Base-by-base conservation (phyloP, 805 yeast species). In the Cyberlindnera mycetangii region DNA sequence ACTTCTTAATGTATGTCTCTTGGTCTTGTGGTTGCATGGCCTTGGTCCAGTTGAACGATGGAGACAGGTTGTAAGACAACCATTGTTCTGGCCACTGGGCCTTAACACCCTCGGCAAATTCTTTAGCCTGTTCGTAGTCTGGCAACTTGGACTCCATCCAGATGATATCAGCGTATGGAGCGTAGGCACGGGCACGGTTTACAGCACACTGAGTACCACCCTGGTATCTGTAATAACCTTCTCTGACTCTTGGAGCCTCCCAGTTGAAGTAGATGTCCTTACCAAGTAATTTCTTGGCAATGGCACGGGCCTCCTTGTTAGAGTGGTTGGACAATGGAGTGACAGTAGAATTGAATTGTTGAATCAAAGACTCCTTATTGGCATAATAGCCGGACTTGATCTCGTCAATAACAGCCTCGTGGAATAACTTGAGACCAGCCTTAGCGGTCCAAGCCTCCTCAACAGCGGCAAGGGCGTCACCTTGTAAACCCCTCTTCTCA, bases 81-180 rank as follows among this genome's bases (percentile, higher is more conserved):
- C 97, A 90, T 70, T 92, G 90, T 54, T 86, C 76, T 56, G 98
- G 98, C 70, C 66, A 85, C 48, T 73, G 74, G 27, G 79, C 77
- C 65, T 83, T 79, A 54, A 92, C 95, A 62, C 98, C 97, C 37
- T 81, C 85, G 45, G 98, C 93, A 62, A 92, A 92, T 71, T 89
- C 96, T 69, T 82, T 79, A 53, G 97, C 98, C 73, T 92, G 98
- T 49, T 74, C 77, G 70, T 78, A 90, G 68, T 89, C 96, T 55
- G 98, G 98, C 56, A 87, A 78, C 67, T 90, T 90, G 48, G 96
- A 84, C 75, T 92, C 98, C 97, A 92, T 90, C 98, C 98, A 92
- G 58, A 90, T 83, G 72, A 92, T 75, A 69, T 90, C 98, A 35
- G 95, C 89, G 68, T 84, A 92, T 51, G 97, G 97, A 44, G 97